Evolutionary conservation across 2,329 filamentous ascomycete genomes (phyloP).

Genomic region (Sarocladiaceae sp.): DNA sequence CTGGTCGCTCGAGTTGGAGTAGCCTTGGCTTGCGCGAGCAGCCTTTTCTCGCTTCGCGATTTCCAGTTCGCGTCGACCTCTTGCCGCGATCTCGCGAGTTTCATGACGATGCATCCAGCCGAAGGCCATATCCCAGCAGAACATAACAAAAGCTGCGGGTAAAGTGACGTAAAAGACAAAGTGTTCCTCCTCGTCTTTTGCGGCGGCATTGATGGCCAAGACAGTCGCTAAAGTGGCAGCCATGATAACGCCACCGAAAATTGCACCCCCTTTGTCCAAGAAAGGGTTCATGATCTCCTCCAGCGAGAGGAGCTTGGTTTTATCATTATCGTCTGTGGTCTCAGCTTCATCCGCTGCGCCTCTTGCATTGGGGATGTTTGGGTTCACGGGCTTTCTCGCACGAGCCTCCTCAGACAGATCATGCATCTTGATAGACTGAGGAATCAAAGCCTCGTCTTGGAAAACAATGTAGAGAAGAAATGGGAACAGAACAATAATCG

Average conservation of each 20-base stretch:
- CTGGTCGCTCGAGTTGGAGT: not conserved
- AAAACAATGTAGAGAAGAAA: slow-evolving; percentile 69
- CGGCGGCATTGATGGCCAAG: slow-evolving; percentile 60
- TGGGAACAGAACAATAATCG: slow-evolving; percentile 63
- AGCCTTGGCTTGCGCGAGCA: not conserved
- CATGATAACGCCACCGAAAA: slow-evolving; percentile 64
- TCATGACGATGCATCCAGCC: slow-evolving; percentile 61
- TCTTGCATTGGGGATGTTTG: slow-evolving; percentile 66
- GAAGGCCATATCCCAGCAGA: slow-evolving; percentile 60
- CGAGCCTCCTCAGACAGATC: slow-evolving; percentile 46
- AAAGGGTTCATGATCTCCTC: slow-evolving; percentile 76
- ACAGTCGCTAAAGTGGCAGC: slow-evolving; percentile 61
- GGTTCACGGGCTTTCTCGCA: slow-evolving; percentile 58
- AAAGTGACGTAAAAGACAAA: slow-evolving; percentile 67
- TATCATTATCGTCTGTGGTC: slow-evolving; percentile 35
- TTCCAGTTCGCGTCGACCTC: not conserved
- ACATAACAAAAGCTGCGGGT: slow-evolving; percentile 64
- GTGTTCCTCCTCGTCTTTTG: slow-evolving; percentile 40
- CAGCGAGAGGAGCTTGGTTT: slow-evolving; percentile 42
- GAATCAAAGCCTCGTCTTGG: slow-evolving; percentile 58
- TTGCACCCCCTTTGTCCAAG: slow-evolving; percentile 61
- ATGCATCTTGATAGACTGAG: slow-evolving; percentile 62
- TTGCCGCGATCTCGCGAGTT: slow-evolving; percentile 54
- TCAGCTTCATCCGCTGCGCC: slow-evolving; percentile 38
- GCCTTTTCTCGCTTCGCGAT: not conserved